Percentiles rank a stretch among this genome's conserved stretches.
Evolutionary conservation across 1,284 basidiomycete genomes (phyloP).

Genomic region (Anthracocystis walkeri): DNA sequence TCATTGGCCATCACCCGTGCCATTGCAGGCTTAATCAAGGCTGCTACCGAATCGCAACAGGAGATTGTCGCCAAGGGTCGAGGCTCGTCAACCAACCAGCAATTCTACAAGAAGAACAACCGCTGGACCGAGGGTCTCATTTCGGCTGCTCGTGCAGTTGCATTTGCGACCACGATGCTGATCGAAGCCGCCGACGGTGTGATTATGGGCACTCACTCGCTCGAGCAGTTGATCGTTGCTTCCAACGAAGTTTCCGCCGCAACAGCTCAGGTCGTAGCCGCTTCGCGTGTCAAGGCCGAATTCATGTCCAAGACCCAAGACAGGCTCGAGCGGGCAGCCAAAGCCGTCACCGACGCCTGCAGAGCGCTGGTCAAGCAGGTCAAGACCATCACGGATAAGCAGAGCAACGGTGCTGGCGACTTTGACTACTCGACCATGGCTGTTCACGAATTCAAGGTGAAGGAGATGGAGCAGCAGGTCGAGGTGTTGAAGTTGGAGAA

Average conservation of each 20-base stretch:
- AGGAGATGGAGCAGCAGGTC: conserved; percentile 95
- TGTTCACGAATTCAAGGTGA: conserved; percentile 90
- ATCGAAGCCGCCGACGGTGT: conserved; percentile 99
- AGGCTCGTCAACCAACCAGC: conserved; percentile 86
- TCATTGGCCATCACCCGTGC: conserved; percentile 94
- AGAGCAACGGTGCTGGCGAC: conserved; percentile 79
- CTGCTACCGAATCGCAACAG: conserved; percentile 95
- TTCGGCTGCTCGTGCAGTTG: conserved; percentile 96
- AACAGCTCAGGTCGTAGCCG: conserved; percentile 97
- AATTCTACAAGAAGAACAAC: conserved; percentile 99
- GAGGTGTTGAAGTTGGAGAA: conserved; percentile 97
- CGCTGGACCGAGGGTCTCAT: conserved; percentile 99
- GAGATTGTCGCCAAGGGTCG: conserved; percentile 97
- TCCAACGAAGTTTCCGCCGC: conserved; percentile 98
- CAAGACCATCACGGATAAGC: conserved; percentile 89
- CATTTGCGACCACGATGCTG: conserved; percentile 94
- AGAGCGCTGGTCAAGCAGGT: conserved; percentile 95
- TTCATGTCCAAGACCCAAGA: conserved; percentile 99
- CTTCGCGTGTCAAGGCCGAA: conserved; percentile 96
- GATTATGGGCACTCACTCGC: conserved; percentile 91
- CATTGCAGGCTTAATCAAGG: conserved; percentile 92
- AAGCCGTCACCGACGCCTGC: conserved; percentile 98
- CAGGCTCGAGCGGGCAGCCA: conserved; percentile 92
- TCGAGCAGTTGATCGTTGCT: conserved; percentile 98
- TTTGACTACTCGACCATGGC: conserved; percentile 94